phyloP scores from a whole-genome alignment of 2,329 filamentous ascomycete species.

The Ceratocystis cubensis region DNA sequence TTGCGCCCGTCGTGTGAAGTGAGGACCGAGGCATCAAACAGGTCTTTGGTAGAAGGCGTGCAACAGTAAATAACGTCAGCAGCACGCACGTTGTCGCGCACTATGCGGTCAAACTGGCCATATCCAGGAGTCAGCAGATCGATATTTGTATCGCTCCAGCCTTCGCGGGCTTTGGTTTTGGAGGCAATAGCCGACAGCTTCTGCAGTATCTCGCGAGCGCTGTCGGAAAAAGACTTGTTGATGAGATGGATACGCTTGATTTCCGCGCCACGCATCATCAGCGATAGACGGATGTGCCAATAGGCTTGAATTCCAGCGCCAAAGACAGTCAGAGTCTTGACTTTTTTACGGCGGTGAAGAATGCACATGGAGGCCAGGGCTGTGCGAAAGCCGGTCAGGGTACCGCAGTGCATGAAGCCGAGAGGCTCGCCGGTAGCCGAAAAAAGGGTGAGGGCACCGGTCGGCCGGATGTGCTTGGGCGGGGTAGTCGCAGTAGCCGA shows the following conservation, averaged over 20 bases:
- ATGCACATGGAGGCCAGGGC: constrained; percentile 59
- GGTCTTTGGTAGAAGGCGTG: constrained; percentile 58
- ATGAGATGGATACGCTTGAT: constrained; percentile 74
- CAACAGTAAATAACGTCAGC: constrained; percentile 82
- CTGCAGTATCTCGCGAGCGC: constrained; percentile 39
- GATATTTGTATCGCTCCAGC: constrained; percentile 56
- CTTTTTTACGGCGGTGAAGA: constrained; percentile 49
- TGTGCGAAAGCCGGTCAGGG: constrained; percentile 70
- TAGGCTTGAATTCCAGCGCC: constrained; percentile 83
- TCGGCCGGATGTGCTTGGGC: constrained; percentile 34
- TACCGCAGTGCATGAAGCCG: constrained; percentile 59
- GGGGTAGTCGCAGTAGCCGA: constrained; percentile 16
- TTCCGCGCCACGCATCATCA: constrained; percentile 57
- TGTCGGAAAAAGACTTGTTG: constrained; percentile 56
- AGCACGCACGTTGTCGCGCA: constrained; percentile 57
- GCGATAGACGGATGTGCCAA: constrained; percentile 80
- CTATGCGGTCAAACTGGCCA: constrained; percentile 50
- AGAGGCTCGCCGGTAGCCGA: constrained; percentile 46
- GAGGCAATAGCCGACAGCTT: constrained; percentile 35
- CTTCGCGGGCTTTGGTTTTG: constrained; percentile 41
- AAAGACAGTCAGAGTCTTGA: constrained; percentile 71
- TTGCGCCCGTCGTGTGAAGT: constrained; percentile 57
- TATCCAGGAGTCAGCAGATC: constrained; percentile 56
- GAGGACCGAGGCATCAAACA: constrained; percentile 63
- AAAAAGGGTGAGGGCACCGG: constrained; percentile 59